These are phyloP conservation scores for Colletotrichum camelliae DNA, from an alignment of 2,329 filamentous ascomycete species.

Conservation along the genomic window DNA sequence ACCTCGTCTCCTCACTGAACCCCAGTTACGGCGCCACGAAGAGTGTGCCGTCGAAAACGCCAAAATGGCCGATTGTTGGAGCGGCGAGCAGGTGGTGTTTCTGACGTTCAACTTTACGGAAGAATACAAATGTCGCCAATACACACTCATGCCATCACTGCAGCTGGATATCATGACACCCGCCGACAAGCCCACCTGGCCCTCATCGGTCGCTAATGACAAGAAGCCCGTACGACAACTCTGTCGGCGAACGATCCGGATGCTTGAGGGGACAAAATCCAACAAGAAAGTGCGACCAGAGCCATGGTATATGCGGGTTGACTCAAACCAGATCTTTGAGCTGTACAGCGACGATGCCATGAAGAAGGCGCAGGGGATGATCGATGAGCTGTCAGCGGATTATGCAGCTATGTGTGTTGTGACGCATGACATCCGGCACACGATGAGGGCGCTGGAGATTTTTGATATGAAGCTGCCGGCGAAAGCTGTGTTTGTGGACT, in stretches of 20 bases:
- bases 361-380: not conserved
- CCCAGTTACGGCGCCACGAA: not conserved
- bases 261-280: not conserved
- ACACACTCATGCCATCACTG: not conserved
- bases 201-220: not conserved
- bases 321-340: not conserved
- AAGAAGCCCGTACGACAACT: not conserved
- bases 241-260: not conserved
- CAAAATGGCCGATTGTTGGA: constrained; percentile 2
- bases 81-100: not conserved
- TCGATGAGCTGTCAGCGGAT: not conserved
- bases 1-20: not conserved
- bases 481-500: not conserved
- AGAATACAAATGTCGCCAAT: not conserved
- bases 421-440: not conserved
- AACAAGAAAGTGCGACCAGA: not conserved
- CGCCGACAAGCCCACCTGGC: not conserved
- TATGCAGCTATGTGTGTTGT: not conserved
- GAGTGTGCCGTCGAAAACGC: not conserved
- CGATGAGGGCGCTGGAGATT: not conserved
- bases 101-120: not conserved
- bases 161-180: not conserved
- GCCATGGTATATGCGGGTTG: not conserved
- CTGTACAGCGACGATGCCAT: not conserved
- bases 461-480: not conserved